Evolutionary conservation across 345 rosid species (phyloP).

Genomic region (Stellera chamaejasme): DNA sequence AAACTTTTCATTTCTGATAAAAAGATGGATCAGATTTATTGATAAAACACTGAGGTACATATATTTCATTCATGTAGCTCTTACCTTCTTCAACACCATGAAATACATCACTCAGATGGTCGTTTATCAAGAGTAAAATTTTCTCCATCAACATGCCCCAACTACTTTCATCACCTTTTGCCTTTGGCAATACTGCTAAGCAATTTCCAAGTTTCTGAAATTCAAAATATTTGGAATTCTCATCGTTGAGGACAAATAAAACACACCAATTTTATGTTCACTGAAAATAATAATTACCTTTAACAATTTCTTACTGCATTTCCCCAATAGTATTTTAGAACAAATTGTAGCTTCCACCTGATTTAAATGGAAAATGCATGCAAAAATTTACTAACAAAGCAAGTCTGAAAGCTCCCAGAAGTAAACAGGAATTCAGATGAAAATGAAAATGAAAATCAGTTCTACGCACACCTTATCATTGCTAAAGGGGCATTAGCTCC

Average conservation of each 20-base stretch:
- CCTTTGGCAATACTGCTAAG: constrained; percentile 79
- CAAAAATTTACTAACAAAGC: constrained; percentile 2
- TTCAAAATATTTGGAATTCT: constrained; percentile 7
- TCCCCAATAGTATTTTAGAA: constrained; percentile 54
- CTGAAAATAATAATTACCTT: constrained; percentile 37
- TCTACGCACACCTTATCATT: too few species aligned
- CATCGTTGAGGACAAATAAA: constrained; percentile 11
- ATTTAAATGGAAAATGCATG: constrained; percentile 10
- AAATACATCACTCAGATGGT: constrained; percentile 53
- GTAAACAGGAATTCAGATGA: too few species aligned
- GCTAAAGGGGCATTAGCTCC: too few species aligned
- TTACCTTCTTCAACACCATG: constrained; percentile 82
- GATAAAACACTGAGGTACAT: not conserved
- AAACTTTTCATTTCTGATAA: constrained; percentile 50
- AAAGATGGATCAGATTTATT: constrained; percentile 6
- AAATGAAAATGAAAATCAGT: too few species aligned
- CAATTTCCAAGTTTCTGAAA: constrained; percentile 69
- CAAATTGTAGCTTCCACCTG: constrained; percentile 70
- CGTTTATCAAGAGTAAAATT: constrained; percentile 51
- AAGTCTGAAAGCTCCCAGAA: not conserved
- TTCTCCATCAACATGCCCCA: constrained; percentile 74
- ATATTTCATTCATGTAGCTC: constrained; percentile 5
- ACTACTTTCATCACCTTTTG: constrained; percentile 66
- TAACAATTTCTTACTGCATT: constrained; percentile 40
- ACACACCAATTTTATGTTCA: constrained; percentile 8